These are phyloP conservation scores for Aspergillus luchuensis DNA, from an alignment of 2,329 filamentous ascomycete species.

Conservation along the genomic window DNA sequence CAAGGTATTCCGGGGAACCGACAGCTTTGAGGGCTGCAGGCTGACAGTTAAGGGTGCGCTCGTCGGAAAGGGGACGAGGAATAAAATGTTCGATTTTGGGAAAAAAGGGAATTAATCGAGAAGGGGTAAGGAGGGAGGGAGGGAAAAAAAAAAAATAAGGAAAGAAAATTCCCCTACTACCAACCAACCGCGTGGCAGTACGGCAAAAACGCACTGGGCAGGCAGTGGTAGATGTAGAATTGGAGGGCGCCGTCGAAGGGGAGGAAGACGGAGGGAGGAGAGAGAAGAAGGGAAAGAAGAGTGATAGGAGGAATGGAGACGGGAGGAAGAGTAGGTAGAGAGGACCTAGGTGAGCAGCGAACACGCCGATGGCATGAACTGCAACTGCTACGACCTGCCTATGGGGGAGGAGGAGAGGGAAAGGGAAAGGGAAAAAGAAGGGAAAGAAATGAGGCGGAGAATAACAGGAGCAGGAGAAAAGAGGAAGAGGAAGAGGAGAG, in stretches of 20 bases:
- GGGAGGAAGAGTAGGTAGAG: slow-evolving; percentile 19
- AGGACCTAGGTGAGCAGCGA: slow-evolving; percentile 12
- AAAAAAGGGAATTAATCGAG: slow-evolving; percentile 16
- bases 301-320: slow-evolving; percentile 16
- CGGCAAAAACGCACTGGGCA: slow-evolving; percentile 30
- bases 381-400: slow-evolving; percentile 11
- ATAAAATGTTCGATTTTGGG: slow-evolving; percentile 6
- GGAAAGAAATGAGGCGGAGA: slow-evolving; percentile 23
- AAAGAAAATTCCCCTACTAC: slow-evolving; percentile 20
- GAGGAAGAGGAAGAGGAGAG: slow-evolving; percentile 26
- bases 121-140: slow-evolving; percentile 13
- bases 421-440: slow-evolving; percentile 14
- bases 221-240: slow-evolving; percentile 26
- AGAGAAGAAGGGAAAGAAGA: slow-evolving; percentile 22
- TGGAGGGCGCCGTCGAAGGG: slow-evolving; percentile 17
- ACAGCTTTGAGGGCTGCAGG: slow-evolving; percentile 1
- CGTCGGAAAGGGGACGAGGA: slow-evolving; percentile 10
- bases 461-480: slow-evolving; percentile 20
- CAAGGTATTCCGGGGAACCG: slow-evolving; percentile 5
- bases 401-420: slow-evolving; percentile 9
- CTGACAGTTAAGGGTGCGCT: slow-evolving; percentile 7
- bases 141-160: slow-evolving; percentile 13
- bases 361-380: slow-evolving; percentile 16
- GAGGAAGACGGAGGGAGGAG: slow-evolving; percentile 24
- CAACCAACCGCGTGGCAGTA: slow-evolving; percentile 36